Conservation (phyloP, 2,329 filamentous ascomycete species). For the Ophiosphaerella narmari region DNA sequence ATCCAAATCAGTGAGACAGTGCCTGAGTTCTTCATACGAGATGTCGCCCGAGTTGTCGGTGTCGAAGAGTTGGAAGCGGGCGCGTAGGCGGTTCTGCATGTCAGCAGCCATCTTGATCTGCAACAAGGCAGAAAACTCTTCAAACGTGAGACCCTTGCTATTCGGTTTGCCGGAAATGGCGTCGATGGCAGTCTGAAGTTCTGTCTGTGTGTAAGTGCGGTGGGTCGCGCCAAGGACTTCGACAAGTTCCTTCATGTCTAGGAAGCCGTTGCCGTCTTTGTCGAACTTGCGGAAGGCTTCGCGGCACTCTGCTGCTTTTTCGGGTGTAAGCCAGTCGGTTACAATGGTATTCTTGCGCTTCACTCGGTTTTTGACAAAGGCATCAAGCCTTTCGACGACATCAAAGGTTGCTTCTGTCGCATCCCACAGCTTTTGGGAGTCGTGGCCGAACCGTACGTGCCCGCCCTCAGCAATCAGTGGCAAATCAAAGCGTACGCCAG, state of each 20-base stretch:
- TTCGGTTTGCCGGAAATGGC: slow-evolving; percentile 7
- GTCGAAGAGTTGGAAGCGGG: slow-evolving; percentile 14
- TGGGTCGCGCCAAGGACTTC: slow-evolving; percentile 9
- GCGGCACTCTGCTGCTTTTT: slow-evolving; percentile 12
- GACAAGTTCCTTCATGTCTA: slow-evolving; percentile 9
- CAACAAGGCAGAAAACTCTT: slow-evolving; percentile 10
- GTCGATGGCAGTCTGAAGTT: slow-evolving; percentile 8
- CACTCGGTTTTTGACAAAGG: slow-evolving; percentile 13
- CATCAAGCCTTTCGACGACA: slow-evolving; percentile 11
- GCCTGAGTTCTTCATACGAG: slow-evolving; percentile 11
- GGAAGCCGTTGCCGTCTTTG: slow-evolving; percentile 14
- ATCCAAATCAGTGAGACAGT: slow-evolving; percentile 9
- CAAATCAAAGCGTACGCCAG: slow-evolving; percentile 15
- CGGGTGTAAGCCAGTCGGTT: slow-evolving; percentile 11
- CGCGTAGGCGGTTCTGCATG: slow-evolving; percentile 10
- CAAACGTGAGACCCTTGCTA: slow-evolving; percentile 9
- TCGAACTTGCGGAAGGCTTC: slow-evolving; percentile 16
- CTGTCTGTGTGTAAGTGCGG: slow-evolving; percentile 7
- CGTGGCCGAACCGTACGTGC: slow-evolving; percentile 13
- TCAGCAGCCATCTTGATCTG: slow-evolving; percentile 15
- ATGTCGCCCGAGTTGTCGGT: slow-evolving; percentile 11
- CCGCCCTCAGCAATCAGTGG: slow-evolving; percentile 14
- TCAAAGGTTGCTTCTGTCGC: slow-evolving; percentile 14
- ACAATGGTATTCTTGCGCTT: slow-evolving; percentile 8
- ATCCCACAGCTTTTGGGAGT: slow-evolving; percentile 14